Evolutionary conservation across 495 filamentous ascomycete genomes (phyloP).

Genomic region (Aspergillus homomorphus): DNA sequence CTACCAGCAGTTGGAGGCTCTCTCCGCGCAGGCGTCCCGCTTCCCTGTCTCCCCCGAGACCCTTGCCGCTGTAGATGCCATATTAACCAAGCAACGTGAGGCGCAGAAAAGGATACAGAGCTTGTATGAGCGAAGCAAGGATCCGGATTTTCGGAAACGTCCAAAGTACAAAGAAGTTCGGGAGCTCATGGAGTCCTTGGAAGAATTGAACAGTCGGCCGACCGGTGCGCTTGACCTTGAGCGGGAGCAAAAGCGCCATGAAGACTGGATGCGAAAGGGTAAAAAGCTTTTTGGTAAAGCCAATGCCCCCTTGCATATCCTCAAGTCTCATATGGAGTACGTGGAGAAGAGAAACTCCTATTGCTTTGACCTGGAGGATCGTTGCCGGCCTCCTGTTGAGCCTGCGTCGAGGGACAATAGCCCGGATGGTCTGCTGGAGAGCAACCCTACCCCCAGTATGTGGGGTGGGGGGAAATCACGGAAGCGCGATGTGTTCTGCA

Average conservation of each 20-base stretch:
- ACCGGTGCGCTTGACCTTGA: slow-evolving; percentile 88
- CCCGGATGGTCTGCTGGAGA: slow-evolving; percentile 62
- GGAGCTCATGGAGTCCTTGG: slow-evolving; percentile 81
- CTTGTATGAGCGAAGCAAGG: slow-evolving; percentile 71
- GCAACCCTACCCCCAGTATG: slow-evolving; percentile 32
- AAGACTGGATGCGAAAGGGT: slow-evolving; percentile 98
- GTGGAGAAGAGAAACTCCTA: slow-evolving; percentile 82
- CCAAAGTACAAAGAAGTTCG: slow-evolving; percentile 89
- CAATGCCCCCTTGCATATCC: slow-evolving; percentile 92
- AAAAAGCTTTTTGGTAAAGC: slow-evolving; percentile 99
- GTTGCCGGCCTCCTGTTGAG: slow-evolving; percentile 84
- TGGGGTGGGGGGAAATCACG: slow-evolving; percentile 48
- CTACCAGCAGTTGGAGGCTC: slow-evolving; percentile 89
- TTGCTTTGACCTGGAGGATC: slow-evolving; percentile 92
- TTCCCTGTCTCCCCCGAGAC: slow-evolving; percentile 83
- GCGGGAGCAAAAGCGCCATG: slow-evolving; percentile 90
- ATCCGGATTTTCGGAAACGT: slow-evolving; percentile 70
- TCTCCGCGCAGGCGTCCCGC: slow-evolving; percentile 70
- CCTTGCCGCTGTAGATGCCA: slow-evolving; percentile 79
- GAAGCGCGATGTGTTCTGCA: slow-evolving; percentile 88
- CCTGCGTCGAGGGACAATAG: slow-evolving; percentile 83
- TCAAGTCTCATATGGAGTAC: slow-evolving; percentile 90
- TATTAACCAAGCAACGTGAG: slow-evolving; percentile 93
- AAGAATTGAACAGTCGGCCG: slow-evolving; percentile 87
- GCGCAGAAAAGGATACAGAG: slow-evolving; percentile 82